Base-by-base conservation (phyloP, 768 basidiomycete species). In the Collybia mongolica region DNA sequence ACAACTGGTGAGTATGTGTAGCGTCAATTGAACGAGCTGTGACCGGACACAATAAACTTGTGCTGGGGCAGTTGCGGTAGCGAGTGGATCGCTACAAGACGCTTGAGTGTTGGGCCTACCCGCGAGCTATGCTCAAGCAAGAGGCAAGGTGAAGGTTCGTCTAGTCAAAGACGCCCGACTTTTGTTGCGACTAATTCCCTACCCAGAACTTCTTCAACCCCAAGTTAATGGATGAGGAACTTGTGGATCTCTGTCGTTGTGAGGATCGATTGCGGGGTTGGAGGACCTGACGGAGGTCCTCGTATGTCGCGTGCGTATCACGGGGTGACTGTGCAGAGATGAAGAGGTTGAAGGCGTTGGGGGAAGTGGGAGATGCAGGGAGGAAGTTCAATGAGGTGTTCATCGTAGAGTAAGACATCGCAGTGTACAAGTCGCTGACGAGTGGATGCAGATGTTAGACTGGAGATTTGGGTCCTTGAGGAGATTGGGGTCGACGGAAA, bases 271-370 rank as follows among this genome's bases (percentile, higher is more conserved):
- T 11, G 18, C 61, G 54, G 18, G 67, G 60, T 43, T 66, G 65
- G 28, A 72, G 56, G 50, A 61, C 60, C 54, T 64, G 66, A 18
- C 70, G 66, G 48, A 75, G 60, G 54, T 73, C 70, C 41, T 69
- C 65, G 54, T 71, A 75, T 54, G 68, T 67, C 39, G 62, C 54
- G 52, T 73, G 67, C 3, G 65, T 60, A 39, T 74, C 70, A 36
- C 74, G 71, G 20, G 73, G 71, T 3, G 66, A 68, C 37, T 70
- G 67, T 19, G 66, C 55, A 17, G 61, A 58, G 44, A 66, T 62
- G 54, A 72, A 72, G 58, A 74, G 59, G 59, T 56, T 58, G 63
- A 73, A 72, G 40, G 62, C 52, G 49, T 64, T 63, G 1, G 61
- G 54, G 18, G 59, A 54, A 18, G 60, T 53, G 12, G 61, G 53